Base-by-base conservation (phyloP, 768 basidiomycete genomes). In the Guyanaporus albipodus region DNA sequence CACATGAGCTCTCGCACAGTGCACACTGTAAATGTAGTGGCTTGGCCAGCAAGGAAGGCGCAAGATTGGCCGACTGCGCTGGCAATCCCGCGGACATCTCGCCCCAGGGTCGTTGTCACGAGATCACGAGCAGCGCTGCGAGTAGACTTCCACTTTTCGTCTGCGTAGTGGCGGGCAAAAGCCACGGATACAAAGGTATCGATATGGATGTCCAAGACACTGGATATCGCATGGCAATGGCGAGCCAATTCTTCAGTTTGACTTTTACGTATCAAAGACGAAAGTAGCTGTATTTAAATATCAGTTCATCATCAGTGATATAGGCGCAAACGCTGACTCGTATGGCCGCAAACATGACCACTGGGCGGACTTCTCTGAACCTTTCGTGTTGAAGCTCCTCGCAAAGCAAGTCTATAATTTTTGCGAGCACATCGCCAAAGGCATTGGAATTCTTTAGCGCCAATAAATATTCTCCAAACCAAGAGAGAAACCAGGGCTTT, bases 321-420 rank as follows among this genome's bases (percentile, higher is more conserved):
- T 45, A 22, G 34, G 37, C 29, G 8, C 50, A 44, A 32, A 32
- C 19, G 70, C 85, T 68, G 60, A 91, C 93, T 54, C 75, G 73
- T 36, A 81, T 67, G 4, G 84, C 83, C 24, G 76, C 69, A 22
- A 71, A 60, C 67, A 91, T 79, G 15, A 82, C 76, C 19, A 68
- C 66, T 1, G 87, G 81, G 14, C 85, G 76, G 18, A 78, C 67
- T 21, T 72, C 69, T 39, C 71, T 65, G 59, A 88, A 86, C 4
- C 87, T 76, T 46, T 83, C 79, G 53, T 91, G 88, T 59, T 93
- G 91, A 17, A 88, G 66, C 53, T 89, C 83, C 59, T 87, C 88
- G 62, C 84, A 87, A 42, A 92, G 73, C 50, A 89, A 85, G 51
- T 82, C 80, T 12, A 81, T 69, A 29, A 86, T 73, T 61, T 80